Percentiles rank a stretch among this genome's conserved stretches.
Evolutionary conservation across 164 flowering plant genomes (phyloP).

Genomic region (Kalanchoe fedtschenkoi): DNA sequence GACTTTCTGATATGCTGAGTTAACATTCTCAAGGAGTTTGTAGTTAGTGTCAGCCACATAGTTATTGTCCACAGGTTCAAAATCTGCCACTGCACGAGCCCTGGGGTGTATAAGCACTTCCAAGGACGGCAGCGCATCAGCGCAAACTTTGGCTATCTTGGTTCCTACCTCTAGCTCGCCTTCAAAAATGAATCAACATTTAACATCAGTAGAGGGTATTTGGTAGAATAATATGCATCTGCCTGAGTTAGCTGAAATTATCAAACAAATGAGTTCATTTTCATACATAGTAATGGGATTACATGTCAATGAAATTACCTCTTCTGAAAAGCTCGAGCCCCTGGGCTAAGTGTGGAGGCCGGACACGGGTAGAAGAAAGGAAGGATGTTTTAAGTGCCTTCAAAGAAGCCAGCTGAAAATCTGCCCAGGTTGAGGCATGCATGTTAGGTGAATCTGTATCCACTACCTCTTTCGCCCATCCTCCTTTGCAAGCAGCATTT

Average conservation of each 20-base stretch:
- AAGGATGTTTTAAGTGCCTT: conserved; percentile 72
- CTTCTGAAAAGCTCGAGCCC: conserved; percentile 67
- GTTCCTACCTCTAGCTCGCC: conserved; percentile 65
- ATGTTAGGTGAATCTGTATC: conserved; percentile 16
- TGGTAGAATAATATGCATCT: background rate
- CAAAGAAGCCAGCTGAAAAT: conserved; percentile 68
- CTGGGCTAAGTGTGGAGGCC: conserved; percentile 55
- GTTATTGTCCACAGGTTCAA: conserved; percentile 11
- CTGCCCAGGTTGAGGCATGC: conserved; percentile 23
- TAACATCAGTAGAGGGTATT: background rate
- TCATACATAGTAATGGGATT: background rate
- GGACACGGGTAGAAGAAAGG: conserved; percentile 52
- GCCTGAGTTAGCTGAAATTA: background rate
- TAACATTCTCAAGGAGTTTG: conserved; percentile 17
- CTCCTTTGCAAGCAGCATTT: conserved; percentile 40
- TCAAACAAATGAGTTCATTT: background rate
- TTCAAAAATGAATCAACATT: conserved; percentile 19
- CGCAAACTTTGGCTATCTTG: conserved; percentile 60
- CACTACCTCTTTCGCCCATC: conserved; percentile 32
- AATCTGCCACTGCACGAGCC: conserved; percentile 46
- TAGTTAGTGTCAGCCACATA: conserved; percentile 12
- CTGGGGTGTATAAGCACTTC: conserved; percentile 86
- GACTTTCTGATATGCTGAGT: conserved; percentile 16
- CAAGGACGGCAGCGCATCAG: conserved; percentile 55
- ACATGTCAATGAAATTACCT: conserved; percentile 31